Conservation (phyloP, 2,329 filamentous ascomycete genomes). For the Alternaria conjuncta region DNA sequence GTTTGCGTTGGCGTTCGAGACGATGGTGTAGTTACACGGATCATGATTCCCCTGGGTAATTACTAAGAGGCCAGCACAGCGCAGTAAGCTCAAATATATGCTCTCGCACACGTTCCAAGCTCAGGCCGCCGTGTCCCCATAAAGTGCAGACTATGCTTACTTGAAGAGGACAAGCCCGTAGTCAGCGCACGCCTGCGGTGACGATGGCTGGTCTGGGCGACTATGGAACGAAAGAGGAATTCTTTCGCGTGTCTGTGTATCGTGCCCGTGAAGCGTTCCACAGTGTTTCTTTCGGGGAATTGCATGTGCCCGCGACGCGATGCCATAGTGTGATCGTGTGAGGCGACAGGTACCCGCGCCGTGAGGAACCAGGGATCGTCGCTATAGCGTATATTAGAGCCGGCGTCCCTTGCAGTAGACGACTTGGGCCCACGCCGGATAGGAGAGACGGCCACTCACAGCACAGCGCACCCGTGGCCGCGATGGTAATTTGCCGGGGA, state of each 20-base stretch:
- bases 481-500: conserved; percentile 17
- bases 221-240: background rate
- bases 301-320: background rate
- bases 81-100: background rate
- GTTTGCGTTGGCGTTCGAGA: background rate
- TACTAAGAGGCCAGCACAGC: background rate
- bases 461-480: conserved; percentile 1
- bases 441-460: conserved; percentile 12
- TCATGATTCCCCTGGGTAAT: background rate
- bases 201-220: background rate
- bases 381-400: conserved; percentile 4
- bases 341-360: conserved; percentile 9
- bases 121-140: background rate
- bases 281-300: background rate
- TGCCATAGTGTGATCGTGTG: background rate
- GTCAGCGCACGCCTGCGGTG: background rate
- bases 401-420: conserved; percentile 21
- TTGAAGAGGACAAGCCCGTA: background rate
- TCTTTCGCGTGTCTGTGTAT: background rate
- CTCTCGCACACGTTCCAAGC: background rate
- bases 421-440: conserved; percentile 8
- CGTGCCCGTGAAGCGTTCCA: background rate
- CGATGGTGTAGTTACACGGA: background rate
- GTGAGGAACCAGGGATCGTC: conserved; percentile 12
- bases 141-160: background rate